phyloP scores from a whole-genome alignment of 129 eudicot species.

The Flaveria linearis region DNA sequence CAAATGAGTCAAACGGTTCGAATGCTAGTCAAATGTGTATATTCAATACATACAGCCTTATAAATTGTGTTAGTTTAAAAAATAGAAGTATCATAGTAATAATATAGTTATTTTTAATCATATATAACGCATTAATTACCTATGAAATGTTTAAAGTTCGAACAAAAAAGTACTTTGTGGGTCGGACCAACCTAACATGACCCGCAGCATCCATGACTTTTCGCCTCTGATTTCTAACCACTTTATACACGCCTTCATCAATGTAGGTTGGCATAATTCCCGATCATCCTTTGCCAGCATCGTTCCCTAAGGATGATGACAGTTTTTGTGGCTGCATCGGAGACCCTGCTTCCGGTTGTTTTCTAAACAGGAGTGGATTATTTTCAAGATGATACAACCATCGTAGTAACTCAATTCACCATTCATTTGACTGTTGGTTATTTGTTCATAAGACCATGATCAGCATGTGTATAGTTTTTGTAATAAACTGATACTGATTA shows the following conservation, averaged over 20 bases:
- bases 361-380: slow-evolving; percentile 54
- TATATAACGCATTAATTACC: background rate
- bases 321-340: slow-evolving; percentile 84
- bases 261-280: slow-evolving; percentile 88
- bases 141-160: background rate
- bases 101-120: background rate
- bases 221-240: background rate
- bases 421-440: slow-evolving; percentile 19
- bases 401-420: slow-evolving; percentile 2
- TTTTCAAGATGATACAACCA: slow-evolving; percentile 59
- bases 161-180: background rate
- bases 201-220: background rate
- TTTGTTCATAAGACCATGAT: slow-evolving; percentile 20
- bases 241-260: background rate
- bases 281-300: slow-evolving; percentile 83
- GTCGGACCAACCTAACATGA: background rate
- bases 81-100: background rate
- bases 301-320: slow-evolving; percentile 84
- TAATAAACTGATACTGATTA: too few species aligned
- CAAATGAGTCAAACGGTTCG: background rate
- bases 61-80: background rate
- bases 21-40: background rate
- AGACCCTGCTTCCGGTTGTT: slow-evolving; percentile 78
- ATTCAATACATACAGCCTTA: background rate
- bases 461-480: slow-evolving; percentile 31